A percentile compares a stretch with the other conserved stretches of the same genome.
Conservation (phyloP, 345 rosid genomes). For the Boechera stricta region DNA sequence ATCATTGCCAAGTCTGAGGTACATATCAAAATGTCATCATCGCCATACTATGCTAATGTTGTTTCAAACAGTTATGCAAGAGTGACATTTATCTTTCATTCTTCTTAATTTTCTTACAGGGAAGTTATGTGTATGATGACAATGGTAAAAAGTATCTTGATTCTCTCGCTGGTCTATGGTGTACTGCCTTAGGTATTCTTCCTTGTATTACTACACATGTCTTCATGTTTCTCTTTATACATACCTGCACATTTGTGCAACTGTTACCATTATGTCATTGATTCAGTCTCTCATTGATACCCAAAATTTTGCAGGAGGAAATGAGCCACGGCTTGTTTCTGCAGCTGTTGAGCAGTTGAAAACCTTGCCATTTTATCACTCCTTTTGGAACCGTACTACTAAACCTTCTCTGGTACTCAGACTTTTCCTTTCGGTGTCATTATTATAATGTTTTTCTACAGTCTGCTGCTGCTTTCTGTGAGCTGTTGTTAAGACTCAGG, state of each 20-base stretch:
- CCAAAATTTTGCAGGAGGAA: slow-evolving; percentile 69
- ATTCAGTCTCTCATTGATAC: neutral
- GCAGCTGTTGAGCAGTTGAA: slow-evolving; percentile 82
- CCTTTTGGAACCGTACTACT: slow-evolving; percentile 97
- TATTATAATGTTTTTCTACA: neutral
- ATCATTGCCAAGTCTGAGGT: slow-evolving; percentile 89
- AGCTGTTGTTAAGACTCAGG: neutral
- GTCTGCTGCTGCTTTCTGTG: neutral
- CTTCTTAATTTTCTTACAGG: slow-evolving; percentile 50
- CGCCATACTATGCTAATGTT: neutral
- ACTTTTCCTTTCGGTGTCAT: slow-evolving; percentile 1
- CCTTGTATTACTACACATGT: neutral
- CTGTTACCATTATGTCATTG: neutral
- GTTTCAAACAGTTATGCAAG: neutral
- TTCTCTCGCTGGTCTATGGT: slow-evolving; percentile 97
- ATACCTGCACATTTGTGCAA: neutral
- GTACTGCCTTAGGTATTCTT: slow-evolving; percentile 85
- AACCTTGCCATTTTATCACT: slow-evolving; percentile 90
- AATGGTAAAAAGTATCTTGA: slow-evolving; percentile 91
- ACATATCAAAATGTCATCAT: neutral
- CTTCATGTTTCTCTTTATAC: slow-evolving; percentile 6
- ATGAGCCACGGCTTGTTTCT: slow-evolving; percentile 84
- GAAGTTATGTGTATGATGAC: slow-evolving; percentile 79
- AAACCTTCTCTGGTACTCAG: slow-evolving; percentile 84
- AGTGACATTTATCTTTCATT: neutral